phyloP scores from a whole-genome alignment of 345 rosid genomes.

The Camelina hispida region DNA sequence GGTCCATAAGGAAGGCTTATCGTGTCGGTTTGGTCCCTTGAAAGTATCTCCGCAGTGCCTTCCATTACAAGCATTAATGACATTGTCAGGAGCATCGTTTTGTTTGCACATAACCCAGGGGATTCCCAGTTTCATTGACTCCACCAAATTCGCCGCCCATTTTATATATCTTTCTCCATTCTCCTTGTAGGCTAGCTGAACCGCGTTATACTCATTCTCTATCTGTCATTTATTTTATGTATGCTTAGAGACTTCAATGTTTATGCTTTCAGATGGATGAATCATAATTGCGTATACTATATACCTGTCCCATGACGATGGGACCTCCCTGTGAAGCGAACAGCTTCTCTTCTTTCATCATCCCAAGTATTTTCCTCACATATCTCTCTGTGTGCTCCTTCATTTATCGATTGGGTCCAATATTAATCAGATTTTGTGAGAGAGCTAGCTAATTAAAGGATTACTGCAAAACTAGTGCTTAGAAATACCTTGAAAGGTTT shows the following conservation, averaged over 20 bases:
- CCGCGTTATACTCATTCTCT: conserved; percentile 74
- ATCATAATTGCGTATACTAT: not conserved
- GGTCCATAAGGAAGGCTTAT: conserved; percentile 77
- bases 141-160: conserved; percentile 78
- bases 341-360: conserved; percentile 49
- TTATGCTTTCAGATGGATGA: conserved; percentile 1
- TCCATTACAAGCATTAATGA: conserved; percentile 85
- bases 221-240: conserved; percentile 48
- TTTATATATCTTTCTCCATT: conserved; percentile 57
- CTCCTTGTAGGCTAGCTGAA: conserved; percentile 56
- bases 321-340: conserved; percentile 63
- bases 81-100: conserved; percentile 70
- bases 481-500: conserved; percentile 69
- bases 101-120: conserved; percentile 94
- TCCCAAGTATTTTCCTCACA: conserved; percentile 47
- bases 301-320: conserved; percentile 58
- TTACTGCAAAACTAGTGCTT: conserved; percentile 32
- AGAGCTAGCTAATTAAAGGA: not conserved
- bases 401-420: not conserved
- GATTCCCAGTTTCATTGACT: conserved; percentile 65
- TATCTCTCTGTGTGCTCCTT: conserved; percentile 62
- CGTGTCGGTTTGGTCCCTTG: conserved; percentile 61
- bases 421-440: not conserved
- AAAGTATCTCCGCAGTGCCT: conserved; percentile 72
- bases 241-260: not conserved